Evolutionary conservation across 768 basidiomycete species (phyloP).

Genomic region (Rhizopogon sp.): DNA sequence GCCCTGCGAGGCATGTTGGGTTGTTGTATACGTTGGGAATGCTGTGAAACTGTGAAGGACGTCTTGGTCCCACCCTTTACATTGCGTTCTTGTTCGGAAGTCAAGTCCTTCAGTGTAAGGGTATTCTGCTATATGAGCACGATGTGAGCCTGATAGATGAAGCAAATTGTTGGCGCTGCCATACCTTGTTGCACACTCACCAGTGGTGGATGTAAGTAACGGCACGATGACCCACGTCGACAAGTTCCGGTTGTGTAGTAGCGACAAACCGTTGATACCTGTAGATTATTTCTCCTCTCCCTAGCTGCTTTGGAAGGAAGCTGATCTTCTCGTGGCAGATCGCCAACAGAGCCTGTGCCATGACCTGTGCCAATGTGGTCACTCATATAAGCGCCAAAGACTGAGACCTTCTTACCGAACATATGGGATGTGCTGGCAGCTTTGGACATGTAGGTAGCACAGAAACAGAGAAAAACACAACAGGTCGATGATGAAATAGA

Average conservation of each 20-base stretch:
- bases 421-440: not conserved
- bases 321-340: not conserved
- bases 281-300: not conserved
- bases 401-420: not conserved
- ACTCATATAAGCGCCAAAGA: not conserved
- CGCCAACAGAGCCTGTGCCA: not conserved
- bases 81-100: not conserved
- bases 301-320: not conserved
- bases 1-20: not conserved
- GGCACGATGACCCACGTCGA: conserved; percentile 21
- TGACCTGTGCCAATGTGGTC: not conserved
- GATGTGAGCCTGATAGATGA: not conserved
- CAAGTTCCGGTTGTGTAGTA: conserved; percentile 22
- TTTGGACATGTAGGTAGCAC: not conserved
- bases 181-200: not conserved
- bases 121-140: not conserved
- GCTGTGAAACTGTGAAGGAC: not conserved
- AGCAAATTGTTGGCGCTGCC: not conserved
- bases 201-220: conserved; percentile 15
- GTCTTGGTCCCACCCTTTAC: not conserved
- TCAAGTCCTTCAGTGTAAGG: not conserved
- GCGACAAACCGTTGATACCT: conserved; percentile 11
- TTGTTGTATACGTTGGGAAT: not conserved
- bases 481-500: no score
- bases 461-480: not conserved